phyloP scores from a whole-genome alignment of 2,329 filamentous ascomycete species.

The Penicillium sp. region DNA sequence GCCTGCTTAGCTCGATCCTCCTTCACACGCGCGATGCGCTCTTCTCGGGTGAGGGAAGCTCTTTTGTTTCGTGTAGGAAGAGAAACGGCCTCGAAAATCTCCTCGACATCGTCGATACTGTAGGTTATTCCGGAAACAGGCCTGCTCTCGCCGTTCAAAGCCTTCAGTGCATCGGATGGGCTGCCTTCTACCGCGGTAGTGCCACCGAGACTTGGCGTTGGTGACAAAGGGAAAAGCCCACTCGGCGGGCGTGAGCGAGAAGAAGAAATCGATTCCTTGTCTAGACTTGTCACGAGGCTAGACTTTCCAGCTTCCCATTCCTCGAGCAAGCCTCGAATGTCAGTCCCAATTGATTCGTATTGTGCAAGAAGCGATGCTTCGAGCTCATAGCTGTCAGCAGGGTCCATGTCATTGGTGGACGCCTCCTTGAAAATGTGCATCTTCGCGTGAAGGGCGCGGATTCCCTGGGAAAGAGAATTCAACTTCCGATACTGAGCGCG shows the following conservation, averaged over 20 bases:
- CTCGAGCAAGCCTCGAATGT: conserved; percentile 78
- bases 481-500: conserved; percentile 87
- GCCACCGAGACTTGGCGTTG: conserved; percentile 52
- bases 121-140: conserved; percentile 33
- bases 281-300: conserved; percentile 80
- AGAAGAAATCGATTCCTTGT: conserved; percentile 72
- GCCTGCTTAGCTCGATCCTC: conserved; percentile 82
- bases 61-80: conserved; percentile 69
- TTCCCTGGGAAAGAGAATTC: conserved; percentile 84
- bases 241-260: conserved; percentile 62
- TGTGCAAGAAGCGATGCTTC: conserved; percentile 81
- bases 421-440: conserved; percentile 90
- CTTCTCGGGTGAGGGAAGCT: conserved; percentile 76
- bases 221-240: conserved; percentile 50
- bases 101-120: conserved; percentile 61
- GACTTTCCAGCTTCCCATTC: conserved; percentile 88
- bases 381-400: conserved; percentile 71
- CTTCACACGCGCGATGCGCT: conserved; percentile 84
- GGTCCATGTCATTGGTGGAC: conserved; percentile 78
- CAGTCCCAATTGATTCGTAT: conserved; percentile 91
- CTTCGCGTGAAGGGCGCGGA: conserved; percentile 91
- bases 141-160: conserved; percentile 71
- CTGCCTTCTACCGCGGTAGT: conserved; percentile 59
- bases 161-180: conserved; percentile 73
- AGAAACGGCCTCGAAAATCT: conserved; percentile 91